phyloP scores from a whole-genome alignment of 140 eudicot genomes.

The Flaveria floridana region DNA sequence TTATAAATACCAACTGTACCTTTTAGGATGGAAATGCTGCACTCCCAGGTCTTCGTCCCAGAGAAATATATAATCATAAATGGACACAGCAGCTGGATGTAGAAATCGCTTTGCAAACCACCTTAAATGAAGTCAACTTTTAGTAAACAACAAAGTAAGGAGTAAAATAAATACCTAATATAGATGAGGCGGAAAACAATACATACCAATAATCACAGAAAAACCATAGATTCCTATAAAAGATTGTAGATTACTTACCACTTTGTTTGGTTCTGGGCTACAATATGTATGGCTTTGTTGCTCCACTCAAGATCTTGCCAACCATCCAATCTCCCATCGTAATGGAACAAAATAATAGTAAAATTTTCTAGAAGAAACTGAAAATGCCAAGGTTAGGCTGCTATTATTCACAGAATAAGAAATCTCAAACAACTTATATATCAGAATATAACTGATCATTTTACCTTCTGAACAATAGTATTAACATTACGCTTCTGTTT shows the following conservation, averaged over 20 bases:
- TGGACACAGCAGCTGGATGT: constrained; percentile 83
- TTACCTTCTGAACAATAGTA: constrained; percentile 79
- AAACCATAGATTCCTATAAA: constrained; percentile 4
- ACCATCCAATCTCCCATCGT: constrained; percentile 88
- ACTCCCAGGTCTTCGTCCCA: constrained; percentile 99
- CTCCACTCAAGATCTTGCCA: constrained; percentile 96
- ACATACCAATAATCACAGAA: neutral
- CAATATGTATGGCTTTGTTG: constrained; percentile 71
- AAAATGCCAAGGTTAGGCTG: constrained; percentile 34
- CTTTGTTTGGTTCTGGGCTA: constrained; percentile 92
- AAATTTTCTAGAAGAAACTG: constrained; percentile 96
- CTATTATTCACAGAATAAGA: constrained; percentile 15
- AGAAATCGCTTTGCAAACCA: constrained; percentile 98
- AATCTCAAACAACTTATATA: constrained; percentile 2
- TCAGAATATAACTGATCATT: constrained; percentile 8
- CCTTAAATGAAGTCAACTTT: constrained; percentile 41
- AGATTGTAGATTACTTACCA: constrained; percentile 46
- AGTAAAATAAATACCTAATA: neutral
- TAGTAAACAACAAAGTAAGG: constrained; percentile 5
- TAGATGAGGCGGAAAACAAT: neutral
- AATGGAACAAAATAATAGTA: constrained; percentile 82
- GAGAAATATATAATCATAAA: constrained; percentile 86
- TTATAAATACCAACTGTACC: constrained; percentile 42
- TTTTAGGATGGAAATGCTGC: constrained; percentile 72
- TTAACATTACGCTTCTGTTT: constrained; percentile 85